Base-by-base conservation (phyloP, 2,329 filamentous ascomycete genomes). In the Simplicillium aogashimaense region DNA sequence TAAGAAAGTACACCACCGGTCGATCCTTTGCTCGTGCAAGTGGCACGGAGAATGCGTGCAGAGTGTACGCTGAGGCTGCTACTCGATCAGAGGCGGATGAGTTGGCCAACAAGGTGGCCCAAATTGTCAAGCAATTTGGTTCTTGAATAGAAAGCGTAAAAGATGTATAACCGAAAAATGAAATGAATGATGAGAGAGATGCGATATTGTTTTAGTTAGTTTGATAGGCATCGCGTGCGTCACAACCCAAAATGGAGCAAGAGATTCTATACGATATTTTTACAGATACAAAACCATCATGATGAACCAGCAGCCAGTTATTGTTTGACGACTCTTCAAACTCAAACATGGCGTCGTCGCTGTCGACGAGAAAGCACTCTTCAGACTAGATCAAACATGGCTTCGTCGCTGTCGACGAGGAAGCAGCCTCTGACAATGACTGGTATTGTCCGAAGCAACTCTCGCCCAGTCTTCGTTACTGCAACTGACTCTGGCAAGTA, bases 21-120 rank as follows among this genome's bases (percentile, higher is more conserved):
- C 78, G 92, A 48, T 82, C 85, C 37, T 98, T 98, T 61, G 92
- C 88, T 7, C 81, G 92, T 52, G 88, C 92, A 30, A 92, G 84
- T 49, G 92, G 92, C 25, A 98, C 92, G 0, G 92, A 98, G 63
- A 94, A 98, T 60, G 90, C 88, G 3, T 89, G 95, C 52, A 78
- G 92, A 46, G 89, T 98, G 15, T 98, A 98, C 57, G 90, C 90
- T 7, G 92, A 98, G 65, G 92, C 92, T 4, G 86, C 85, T 30
- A 92, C 86, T 36, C 79, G 85, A 47, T 84, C 81, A 13, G 90
- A 97, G 63, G 88, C 89, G 1, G 89, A 95, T 53, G 88, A 95
- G 61, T 72, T 97, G 46, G 87, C 89, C 43, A 80, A 80, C 52
- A 86, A 87, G 58, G 87, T 97, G 36, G 80, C 83, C 13, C 73